A percentile compares a stretch with the other conserved stretches of the same genome.
These are phyloP conservation scores for Dendrobium nobile DNA, from an alignment of 106 monocot genomes.

Conservation along the genomic window DNA sequence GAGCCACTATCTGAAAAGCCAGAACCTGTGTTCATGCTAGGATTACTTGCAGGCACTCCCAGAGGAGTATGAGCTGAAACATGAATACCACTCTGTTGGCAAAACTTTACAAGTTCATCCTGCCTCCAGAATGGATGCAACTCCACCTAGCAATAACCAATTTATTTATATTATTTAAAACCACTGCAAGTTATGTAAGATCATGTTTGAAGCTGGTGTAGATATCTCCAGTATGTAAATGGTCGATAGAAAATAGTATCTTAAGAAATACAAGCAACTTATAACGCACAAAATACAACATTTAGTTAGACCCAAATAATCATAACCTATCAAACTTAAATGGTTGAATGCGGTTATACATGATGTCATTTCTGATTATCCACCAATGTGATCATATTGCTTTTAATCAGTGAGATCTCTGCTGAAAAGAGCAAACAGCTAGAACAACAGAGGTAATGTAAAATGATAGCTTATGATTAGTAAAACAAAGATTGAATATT, in stretches of 20 bases:
- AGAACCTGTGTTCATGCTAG: slow-evolving; percentile 15
- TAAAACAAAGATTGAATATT: background rate
- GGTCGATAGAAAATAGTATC: background rate
- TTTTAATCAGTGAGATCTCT: background rate
- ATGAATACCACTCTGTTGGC: slow-evolving; percentile 75
- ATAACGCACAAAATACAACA: background rate
- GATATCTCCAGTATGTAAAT: background rate
- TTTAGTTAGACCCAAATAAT: too few species aligned
- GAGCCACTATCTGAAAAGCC: slow-evolving; percentile 70
- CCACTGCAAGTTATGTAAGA: background rate
- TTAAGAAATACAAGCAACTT: background rate
- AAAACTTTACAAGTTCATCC: slow-evolving; percentile 80
- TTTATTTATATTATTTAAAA: background rate
- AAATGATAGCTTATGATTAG: background rate
- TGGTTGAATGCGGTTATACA: background rate
- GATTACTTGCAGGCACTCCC: slow-evolving; percentile 51
- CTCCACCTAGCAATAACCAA: slow-evolving; percentile 48
- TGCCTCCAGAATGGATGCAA: slow-evolving; percentile 96
- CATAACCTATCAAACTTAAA: background rate
- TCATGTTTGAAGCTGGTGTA: background rate
- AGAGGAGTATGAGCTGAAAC: slow-evolving; percentile 88
- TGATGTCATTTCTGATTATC: background rate
- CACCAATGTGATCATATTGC: background rate
- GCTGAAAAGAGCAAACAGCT: background rate
- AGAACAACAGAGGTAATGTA: background rate